phyloP scores from a whole-genome alignment of 2,329 filamentous ascomycete genomes.

The Verticillium albo-atrum region DNA sequence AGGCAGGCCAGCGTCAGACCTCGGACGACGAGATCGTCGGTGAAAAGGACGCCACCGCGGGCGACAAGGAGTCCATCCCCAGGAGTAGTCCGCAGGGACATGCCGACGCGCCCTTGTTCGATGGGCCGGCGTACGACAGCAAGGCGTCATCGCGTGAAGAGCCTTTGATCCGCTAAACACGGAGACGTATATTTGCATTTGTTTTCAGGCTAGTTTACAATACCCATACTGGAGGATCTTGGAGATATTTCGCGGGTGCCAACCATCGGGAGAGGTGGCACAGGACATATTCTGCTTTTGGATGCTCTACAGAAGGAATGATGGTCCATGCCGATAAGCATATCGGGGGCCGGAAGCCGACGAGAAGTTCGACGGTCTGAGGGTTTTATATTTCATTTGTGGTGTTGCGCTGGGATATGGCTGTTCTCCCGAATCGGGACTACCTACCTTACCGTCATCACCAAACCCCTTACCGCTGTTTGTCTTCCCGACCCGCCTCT shows the following conservation, averaged over 20 bases:
- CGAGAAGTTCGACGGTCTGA: not conserved
- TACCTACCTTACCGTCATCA: not conserved
- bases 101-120: not conserved
- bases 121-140: not conserved
- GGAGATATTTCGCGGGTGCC: not conserved
- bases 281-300: not conserved
- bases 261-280: not conserved
- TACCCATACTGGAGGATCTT: not conserved
- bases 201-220: not conserved
- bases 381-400: not conserved
- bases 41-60: not conserved
- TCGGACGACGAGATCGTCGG: not conserved
- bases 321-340: not conserved
- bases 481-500: not conserved
- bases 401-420: not conserved
- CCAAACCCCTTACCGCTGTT: not conserved
- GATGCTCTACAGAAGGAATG: not conserved
- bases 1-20: not conserved
- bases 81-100: not conserved
- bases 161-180: not conserved
- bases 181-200: not conserved
- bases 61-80: not conserved
- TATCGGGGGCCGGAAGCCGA: not conserved
- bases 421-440: not conserved
- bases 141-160: not conserved